Base-by-base conservation (phyloP, 257 asterid species). In the Echium plantagineum region DNA sequence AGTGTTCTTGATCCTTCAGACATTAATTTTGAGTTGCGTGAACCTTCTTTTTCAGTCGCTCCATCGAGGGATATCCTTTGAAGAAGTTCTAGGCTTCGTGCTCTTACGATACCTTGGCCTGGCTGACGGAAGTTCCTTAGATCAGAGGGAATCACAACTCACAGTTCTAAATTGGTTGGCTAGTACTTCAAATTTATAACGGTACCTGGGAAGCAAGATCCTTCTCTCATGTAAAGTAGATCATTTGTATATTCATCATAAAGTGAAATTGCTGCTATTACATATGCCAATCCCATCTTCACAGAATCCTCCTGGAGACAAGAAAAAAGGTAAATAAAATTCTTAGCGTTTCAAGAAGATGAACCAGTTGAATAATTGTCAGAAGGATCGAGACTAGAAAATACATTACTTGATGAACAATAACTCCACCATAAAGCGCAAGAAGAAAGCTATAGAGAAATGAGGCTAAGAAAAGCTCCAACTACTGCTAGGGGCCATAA, bases 141-240 rank as follows among this genome's bases (percentile, higher is more conserved):
- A 18, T 52, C 13, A 52, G 21, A 52, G 24, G 56, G 9, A 9
- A 16, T 6, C 56, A 52, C 21, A 52, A 52, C 5, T 3, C 9
- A n/a, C n/a, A 17, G 22, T 52, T 52, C 56, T 52, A 21, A 12
- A 52, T 52, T n/a, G 6, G 18, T 15, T 24, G 22, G 10, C 21
- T 16, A 38, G 1, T 24, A 52, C 15, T 53, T 62, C 7, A 58
- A 58, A 26, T 52, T 52, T 18, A 55, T 10, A 47, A 61, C 56
- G n/a, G 63, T 84, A 89, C 97, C 97, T 90, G 32, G 84, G 74
- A 87, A 83, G 72, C 96, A 90, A 7, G 97, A 87, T 8, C 96
- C 97, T 71, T 90, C 96, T 9, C 87, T 73, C 62, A 90, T 59
- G 71, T 70, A 75, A 63, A 90, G 96, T 21, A 85, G 56, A 75